Base-by-base conservation (phyloP, 1,284 basidiomycete species). In the Ganoderma boninense region DNA sequence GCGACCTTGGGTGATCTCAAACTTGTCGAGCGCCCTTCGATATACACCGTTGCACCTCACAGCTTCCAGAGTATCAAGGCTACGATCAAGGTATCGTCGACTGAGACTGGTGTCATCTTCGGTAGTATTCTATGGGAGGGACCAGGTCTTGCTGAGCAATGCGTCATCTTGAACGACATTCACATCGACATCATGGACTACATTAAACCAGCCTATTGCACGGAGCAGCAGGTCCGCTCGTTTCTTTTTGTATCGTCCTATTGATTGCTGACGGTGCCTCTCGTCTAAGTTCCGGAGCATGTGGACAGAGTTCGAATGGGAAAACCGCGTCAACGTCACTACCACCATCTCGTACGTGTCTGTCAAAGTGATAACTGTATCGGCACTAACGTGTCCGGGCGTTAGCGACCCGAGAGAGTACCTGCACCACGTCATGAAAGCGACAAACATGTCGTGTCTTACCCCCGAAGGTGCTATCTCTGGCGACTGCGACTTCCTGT, bases 101-200 rank as follows among this genome's bases (percentile, higher is more conserved):
- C 97, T 4, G 97, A 99, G 82, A 99, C 97, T 1, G 97, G 97
- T 52, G 97, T 98, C 73, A 98, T 99, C 77, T 99, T 99, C 77
- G 97, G 97, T 54, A 98, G 97, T 81, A 98, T 99, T 75, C 91
- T 98, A 23, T 99, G 98, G 92, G 96, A 97, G 75, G 95, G 94
- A n/a, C 91, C 92, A 5, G 94, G 92, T 62, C 91, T 97, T 75
- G 87, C 92, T 0, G 95, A 97, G 79, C 91, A 91, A 63, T 96
- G 92, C 82, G 96, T 96, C 49, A 97, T 99, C 63, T 82, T 99
- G 78, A 98, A 97, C 81, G 97, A 99, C 82, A 97, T 99, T 70
- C 97, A 99, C 82, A 96, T 99, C 74, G 98, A 99, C 82, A 99
- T 99, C 76, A 97, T 99, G 95, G 97, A 99, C 82, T 99, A 99